phyloP scores from a whole-genome alignment of 73 alveolate genomes.

The Stentor roeselii region DNA sequence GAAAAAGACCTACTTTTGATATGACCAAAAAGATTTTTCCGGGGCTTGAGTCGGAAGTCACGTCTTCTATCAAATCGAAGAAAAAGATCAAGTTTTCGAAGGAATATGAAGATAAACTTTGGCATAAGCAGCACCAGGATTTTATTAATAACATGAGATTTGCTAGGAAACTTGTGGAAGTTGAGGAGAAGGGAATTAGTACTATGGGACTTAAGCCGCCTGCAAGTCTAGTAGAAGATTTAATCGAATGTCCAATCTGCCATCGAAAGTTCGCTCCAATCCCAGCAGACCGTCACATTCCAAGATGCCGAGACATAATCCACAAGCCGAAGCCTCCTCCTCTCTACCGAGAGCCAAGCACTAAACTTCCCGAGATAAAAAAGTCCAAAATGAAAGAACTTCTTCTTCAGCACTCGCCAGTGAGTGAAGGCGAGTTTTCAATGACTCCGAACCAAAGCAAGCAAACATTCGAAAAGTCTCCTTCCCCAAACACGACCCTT shows the following conservation, averaged over 20 bases:
- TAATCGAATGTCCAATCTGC: constrained; percentile 21
- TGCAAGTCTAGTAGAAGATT: constrained; percentile 26
- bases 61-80: background rate
- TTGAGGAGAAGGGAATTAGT: constrained; percentile 73
- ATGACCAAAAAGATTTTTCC: background rate
- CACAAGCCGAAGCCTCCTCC: constrained; percentile 31
- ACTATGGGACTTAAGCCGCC: constrained; percentile 50
- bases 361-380: background rate
- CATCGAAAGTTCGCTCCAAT: constrained; percentile 11
- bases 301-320: constrained; percentile 15
- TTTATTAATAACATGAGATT: constrained; percentile 46
- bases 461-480: background rate
- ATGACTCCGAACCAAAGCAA: background rate
- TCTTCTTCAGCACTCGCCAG: background rate
- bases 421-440: background rate
- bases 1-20: constrained; percentile 4
- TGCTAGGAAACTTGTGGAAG: constrained; percentile 51
- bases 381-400: background rate
- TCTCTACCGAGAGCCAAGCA: background rate
- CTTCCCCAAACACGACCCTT: background rate
- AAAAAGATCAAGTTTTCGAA: background rate
- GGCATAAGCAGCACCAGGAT: constrained; percentile 70
- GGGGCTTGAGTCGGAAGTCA: background rate
- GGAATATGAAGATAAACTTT: constrained; percentile 27
- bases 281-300: constrained; percentile 29